Conservation (phyloP, 2,329 filamentous ascomycete species). For the Arthrinium phaeospermum region DNA sequence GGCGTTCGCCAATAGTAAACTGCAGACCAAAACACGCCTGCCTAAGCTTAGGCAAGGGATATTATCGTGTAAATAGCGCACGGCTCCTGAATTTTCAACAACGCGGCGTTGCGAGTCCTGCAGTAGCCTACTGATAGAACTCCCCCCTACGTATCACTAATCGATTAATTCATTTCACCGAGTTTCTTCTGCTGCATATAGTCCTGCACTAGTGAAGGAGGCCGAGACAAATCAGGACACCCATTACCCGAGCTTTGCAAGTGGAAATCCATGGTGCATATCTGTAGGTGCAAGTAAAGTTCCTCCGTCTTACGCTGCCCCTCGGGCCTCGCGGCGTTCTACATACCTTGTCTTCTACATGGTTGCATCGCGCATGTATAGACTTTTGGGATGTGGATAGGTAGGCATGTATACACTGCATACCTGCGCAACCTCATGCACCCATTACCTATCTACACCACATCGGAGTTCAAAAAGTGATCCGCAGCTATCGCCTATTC, state of each 20-base stretch:
- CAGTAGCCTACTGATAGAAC: neutral
- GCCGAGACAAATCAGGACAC: neutral
- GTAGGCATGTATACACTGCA: neutral
- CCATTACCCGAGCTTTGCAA: neutral
- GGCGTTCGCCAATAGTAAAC: neutral
- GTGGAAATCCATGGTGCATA: neutral
- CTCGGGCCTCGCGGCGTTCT: neutral
- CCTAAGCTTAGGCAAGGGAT: neutral
- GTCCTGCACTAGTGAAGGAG: neutral
- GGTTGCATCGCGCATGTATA: neutral
- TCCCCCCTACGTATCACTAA: neutral
- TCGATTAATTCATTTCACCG: neutral
- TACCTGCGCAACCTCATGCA: neutral
- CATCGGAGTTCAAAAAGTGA: neutral
- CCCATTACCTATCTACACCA: neutral
- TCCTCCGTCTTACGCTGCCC: constrained; percentile 2
- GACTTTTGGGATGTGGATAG: neutral
- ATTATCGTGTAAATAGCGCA: neutral
- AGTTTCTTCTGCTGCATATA: neutral
- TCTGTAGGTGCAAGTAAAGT: neutral
- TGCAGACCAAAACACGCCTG: neutral
- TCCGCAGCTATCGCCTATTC: neutral
- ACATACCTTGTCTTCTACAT: neutral
- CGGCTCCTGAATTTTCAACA: neutral
- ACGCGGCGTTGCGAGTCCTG: neutral